Conservation (phyloP, 2,329 filamentous ascomycete species). For the Colletotrichum neosansevieriae region DNA sequence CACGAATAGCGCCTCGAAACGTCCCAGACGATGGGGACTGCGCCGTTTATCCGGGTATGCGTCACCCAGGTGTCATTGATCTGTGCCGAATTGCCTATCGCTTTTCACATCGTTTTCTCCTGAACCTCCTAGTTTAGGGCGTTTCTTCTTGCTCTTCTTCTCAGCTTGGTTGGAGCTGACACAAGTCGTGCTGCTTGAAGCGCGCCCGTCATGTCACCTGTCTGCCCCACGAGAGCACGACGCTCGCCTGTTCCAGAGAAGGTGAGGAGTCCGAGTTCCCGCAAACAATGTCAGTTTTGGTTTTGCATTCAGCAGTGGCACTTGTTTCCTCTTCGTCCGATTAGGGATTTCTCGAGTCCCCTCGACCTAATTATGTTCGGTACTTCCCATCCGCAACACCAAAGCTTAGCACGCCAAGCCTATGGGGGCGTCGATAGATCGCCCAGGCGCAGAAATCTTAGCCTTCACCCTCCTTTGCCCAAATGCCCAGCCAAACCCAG, state of each 20-base stretch:
- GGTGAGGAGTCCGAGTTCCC: slow-evolving; percentile 9
- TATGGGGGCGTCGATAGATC: slow-evolving; percentile 28
- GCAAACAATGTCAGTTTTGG: slow-evolving; percentile 36
- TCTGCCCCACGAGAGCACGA: slow-evolving; percentile 9
- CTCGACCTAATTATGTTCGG: slow-evolving; percentile 17
- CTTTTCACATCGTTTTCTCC: slow-evolving; percentile 1
- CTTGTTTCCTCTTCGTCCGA: slow-evolving; percentile 38
- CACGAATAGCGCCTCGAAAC: background rate
- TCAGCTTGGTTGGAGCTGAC: background rate
- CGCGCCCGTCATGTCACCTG: background rate
- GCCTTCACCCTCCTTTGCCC: background rate
- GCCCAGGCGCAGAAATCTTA: slow-evolving; percentile 27
- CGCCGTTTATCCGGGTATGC: slow-evolving; percentile 26
- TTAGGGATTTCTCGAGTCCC: background rate
- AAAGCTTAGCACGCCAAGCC: slow-evolving; percentile 32
- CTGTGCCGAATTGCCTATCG: slow-evolving; percentile 19
- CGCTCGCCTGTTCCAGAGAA: background rate
- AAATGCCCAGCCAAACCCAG: slow-evolving; percentile 8
- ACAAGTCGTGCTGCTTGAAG: slow-evolving; percentile 9
- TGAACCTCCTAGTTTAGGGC: background rate
- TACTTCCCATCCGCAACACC: slow-evolving; percentile 27
- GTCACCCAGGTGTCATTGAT: slow-evolving; percentile 12
- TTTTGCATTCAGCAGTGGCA: slow-evolving; percentile 14
- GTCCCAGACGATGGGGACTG: background rate
- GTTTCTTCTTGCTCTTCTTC: background rate